Conservation (phyloP, 164 flowering plant species). For the Saururus chinensis region DNA sequence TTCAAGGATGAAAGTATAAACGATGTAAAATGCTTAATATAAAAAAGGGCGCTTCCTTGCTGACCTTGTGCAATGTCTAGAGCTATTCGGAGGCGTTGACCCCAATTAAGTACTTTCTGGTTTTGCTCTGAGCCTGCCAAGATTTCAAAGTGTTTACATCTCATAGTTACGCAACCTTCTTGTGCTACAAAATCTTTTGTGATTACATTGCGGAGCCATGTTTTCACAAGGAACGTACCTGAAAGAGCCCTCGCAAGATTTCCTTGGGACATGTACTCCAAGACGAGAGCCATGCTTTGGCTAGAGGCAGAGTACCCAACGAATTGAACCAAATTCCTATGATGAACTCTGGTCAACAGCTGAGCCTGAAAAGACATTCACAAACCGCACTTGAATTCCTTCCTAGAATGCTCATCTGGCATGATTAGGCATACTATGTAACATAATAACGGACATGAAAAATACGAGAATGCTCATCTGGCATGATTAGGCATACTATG, state of each 20-base stretch:
- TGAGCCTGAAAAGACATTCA: conserved; percentile 20
- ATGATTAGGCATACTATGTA: too few relatives aligned
- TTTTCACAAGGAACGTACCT: background rate
- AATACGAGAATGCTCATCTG: too few relatives aligned
- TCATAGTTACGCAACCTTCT: conserved; percentile 13
- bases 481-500: too few relatives aligned
- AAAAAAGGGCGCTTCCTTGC: background rate
- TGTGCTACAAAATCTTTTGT: background rate
- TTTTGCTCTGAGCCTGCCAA: conserved; percentile 6
- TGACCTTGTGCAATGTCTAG: conserved; percentile 4
- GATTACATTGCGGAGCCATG: too few relatives aligned
- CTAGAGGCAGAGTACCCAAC: conserved; percentile 38
- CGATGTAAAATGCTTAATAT: too few relatives aligned
- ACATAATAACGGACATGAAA: background rate
- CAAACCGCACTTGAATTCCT: background rate
- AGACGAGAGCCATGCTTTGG: conserved; percentile 24
- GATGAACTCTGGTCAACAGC: conserved; percentile 34
- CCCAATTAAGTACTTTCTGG: conserved; percentile 20
- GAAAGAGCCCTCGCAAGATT: background rate
- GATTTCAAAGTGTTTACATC: background rate
- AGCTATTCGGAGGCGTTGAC: conserved; percentile 5
- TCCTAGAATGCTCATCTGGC: too few relatives aligned
- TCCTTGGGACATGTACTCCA: conserved; percentile 18
- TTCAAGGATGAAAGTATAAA: too few relatives aligned
- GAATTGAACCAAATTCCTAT: conserved; percentile 32